phyloP scores from a whole-genome alignment of 768 basidiomycete genomes.

The Cystofilobasidium ferigula region DNA sequence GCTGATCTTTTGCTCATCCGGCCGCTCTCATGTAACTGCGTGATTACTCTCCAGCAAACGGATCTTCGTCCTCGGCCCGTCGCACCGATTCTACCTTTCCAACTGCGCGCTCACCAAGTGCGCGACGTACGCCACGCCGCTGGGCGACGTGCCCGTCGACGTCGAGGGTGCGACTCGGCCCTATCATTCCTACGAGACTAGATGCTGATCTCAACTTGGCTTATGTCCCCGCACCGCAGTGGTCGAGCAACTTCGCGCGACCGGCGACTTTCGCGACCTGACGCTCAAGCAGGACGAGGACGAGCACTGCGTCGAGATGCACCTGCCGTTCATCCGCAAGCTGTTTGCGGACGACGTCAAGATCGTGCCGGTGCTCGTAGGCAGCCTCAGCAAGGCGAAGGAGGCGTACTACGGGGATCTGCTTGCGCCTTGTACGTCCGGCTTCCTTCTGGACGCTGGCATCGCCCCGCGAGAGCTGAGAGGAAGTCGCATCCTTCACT shows the following conservation, averaged over 20 bases:
- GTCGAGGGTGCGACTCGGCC: slow-evolving; percentile 2
- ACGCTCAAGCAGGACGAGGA: slow-evolving; percentile 62
- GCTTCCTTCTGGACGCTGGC: too few relatives aligned
- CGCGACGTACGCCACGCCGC: slow-evolving; percentile 65
- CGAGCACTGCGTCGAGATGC: slow-evolving; percentile 97
- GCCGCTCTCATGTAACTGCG: not conserved
- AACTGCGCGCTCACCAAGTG: slow-evolving; percentile 80
- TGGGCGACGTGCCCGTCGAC: slow-evolving; percentile 41
- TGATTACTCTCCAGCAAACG: slow-evolving; percentile 52
- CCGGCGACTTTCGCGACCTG: slow-evolving; percentile 63
- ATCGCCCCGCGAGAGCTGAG: too few relatives aligned
- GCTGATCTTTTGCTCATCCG: not conserved
- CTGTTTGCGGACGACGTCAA: slow-evolving; percentile 61
- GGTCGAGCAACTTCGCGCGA: slow-evolving; percentile 53
- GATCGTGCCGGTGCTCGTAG: slow-evolving; percentile 84
- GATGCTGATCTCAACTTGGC: not conserved
- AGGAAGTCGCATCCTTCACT: too few relatives aligned
- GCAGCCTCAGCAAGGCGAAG: slow-evolving; percentile 51
- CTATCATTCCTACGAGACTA: slow-evolving; percentile 6
- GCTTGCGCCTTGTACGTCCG: slow-evolving; percentile 53
- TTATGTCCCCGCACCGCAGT: slow-evolving; percentile 42
- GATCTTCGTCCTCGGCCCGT: slow-evolving; percentile 89
- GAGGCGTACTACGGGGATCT: slow-evolving; percentile 58
- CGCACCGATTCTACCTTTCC: slow-evolving; percentile 78
- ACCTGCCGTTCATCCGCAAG: slow-evolving; percentile 73